Evolutionary conservation across 257 asterid species (phyloP).

Genomic region (Thymus quinquecostatus): DNA sequence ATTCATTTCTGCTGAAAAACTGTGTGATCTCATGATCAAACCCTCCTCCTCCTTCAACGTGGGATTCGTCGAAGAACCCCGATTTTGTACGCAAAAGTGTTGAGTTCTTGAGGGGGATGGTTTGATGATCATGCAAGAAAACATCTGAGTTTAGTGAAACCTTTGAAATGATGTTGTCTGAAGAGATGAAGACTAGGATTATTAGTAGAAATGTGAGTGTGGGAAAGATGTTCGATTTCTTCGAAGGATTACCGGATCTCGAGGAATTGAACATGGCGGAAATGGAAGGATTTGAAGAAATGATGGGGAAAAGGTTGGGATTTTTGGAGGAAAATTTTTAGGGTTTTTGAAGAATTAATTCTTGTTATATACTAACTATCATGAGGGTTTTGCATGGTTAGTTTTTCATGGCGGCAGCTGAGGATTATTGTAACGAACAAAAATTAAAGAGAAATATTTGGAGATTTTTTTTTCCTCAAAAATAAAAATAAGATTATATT

Average conservation of each 20-base stretch:
- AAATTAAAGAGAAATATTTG: constrained; percentile 3
- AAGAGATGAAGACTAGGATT: constrained; percentile 35
- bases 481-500: too few species aligned
- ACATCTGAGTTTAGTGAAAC: constrained; percentile 33
- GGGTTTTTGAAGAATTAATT: not conserved
- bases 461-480: not conserved
- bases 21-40: constrained; percentile 38
- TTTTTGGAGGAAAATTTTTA: not conserved
- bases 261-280: constrained; percentile 40
- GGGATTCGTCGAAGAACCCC: constrained; percentile 19
- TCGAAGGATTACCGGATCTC: constrained; percentile 26
- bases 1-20: constrained; percentile 32
- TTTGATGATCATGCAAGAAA: constrained; percentile 14
- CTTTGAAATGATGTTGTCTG: constrained; percentile 35
- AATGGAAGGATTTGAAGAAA: not conserved
- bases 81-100: constrained; percentile 6
- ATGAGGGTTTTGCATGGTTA: not conserved
- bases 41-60: not conserved
- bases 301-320: not conserved
- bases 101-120: constrained; percentile 23
- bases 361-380: too few species aligned
- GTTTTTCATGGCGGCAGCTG: constrained; percentile 20
- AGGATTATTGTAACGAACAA: constrained; percentile 14
- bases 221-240: constrained; percentile 42
- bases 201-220: constrained; percentile 37